Conservation (phyloP, 1,139 yeast species). For the Suhomyces maxii region DNA sequence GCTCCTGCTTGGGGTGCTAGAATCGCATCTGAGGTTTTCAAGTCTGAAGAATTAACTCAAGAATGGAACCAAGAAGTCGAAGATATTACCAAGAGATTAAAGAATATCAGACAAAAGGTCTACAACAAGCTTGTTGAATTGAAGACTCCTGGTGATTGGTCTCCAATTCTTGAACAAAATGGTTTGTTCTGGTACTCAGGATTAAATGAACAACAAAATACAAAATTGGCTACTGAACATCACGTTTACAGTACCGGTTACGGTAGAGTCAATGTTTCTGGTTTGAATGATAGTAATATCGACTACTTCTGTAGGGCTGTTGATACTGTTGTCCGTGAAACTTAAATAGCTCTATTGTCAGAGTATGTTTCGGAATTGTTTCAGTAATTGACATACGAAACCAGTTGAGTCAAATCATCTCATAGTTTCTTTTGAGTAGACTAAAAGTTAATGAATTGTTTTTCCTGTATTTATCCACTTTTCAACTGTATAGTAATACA, state of each 20-base stretch:
- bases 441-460: too few species aligned
- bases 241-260: conserved; percentile 39
- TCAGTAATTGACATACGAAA: too few species aligned
- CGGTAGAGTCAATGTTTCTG: conserved; percentile 49
- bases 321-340: conserved; percentile 39
- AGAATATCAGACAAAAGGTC: conserved; percentile 28
- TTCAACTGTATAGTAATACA: too few species aligned
- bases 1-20: conserved; percentile 51
- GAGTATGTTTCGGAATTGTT: background rate
- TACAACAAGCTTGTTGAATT: conserved; percentile 29
- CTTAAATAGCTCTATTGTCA: conserved; percentile 2
- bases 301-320: conserved; percentile 37
- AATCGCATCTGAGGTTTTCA: conserved; percentile 32
- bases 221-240: conserved; percentile 29
- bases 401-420: too few species aligned
- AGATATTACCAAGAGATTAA: conserved; percentile 31
- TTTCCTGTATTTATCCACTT: too few species aligned
- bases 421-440: too few species aligned
- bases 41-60: conserved; percentile 23
- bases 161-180: conserved; percentile 33
- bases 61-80: conserved; percentile 40
- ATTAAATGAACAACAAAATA: conserved; percentile 33
- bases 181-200: conserved; percentile 51
- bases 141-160: conserved; percentile 47
- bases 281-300: conserved; percentile 37